These are phyloP conservation scores for Lachnellula hyalina DNA, from an alignment of 2,329 filamentous ascomycete species.

Conservation along the genomic window DNA sequence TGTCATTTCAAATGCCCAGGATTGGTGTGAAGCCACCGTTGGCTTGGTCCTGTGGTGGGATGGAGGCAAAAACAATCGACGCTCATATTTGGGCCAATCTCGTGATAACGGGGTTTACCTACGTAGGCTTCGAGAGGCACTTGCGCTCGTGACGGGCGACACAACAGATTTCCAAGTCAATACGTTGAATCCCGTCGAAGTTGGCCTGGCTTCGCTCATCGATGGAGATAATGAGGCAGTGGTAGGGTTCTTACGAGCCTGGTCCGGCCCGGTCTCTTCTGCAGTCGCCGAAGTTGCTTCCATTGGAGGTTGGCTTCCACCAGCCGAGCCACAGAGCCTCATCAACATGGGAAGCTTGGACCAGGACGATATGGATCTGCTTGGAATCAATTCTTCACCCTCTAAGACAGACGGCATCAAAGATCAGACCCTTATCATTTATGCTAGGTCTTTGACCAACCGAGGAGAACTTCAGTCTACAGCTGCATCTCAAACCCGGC, in stretches of 20 bases:
- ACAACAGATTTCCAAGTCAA: slow-evolving; percentile 72
- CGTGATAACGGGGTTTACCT: slow-evolving; percentile 61
- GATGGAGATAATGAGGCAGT: slow-evolving; percentile 77
- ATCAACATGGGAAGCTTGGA: slow-evolving; percentile 61
- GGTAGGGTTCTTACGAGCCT: slow-evolving; percentile 66
- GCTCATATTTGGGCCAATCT: slow-evolving; percentile 24
- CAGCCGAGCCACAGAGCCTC: slow-evolving; percentile 47
- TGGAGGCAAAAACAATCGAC: slow-evolving; percentile 56
- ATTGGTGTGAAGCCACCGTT: slow-evolving; percentile 88
- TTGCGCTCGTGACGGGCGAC: slow-evolving; percentile 59
- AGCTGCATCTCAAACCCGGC: slow-evolving; percentile 20
- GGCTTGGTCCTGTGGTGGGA: slow-evolving; percentile 90
- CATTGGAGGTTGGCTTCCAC: slow-evolving; percentile 76
- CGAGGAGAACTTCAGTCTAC: slow-evolving; percentile 35
- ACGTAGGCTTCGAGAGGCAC: slow-evolving; percentile 64
- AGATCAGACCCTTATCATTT: slow-evolving; percentile 72
- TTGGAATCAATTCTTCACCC: slow-evolving; percentile 57
- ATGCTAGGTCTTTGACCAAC: slow-evolving; percentile 63
- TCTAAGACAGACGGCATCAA: slow-evolving; percentile 63
- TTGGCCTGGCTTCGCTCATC: slow-evolving; percentile 75
- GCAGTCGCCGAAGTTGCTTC: slow-evolving; percentile 79
- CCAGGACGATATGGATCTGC: slow-evolving; percentile 76
- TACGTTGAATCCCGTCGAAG: slow-evolving; percentile 67
- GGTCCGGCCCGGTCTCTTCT: slow-evolving; percentile 75
- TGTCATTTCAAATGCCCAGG: slow-evolving; percentile 71